Base-by-base conservation (phyloP, 768 basidiomycete species). In the Lactarius evosmus region DNA sequence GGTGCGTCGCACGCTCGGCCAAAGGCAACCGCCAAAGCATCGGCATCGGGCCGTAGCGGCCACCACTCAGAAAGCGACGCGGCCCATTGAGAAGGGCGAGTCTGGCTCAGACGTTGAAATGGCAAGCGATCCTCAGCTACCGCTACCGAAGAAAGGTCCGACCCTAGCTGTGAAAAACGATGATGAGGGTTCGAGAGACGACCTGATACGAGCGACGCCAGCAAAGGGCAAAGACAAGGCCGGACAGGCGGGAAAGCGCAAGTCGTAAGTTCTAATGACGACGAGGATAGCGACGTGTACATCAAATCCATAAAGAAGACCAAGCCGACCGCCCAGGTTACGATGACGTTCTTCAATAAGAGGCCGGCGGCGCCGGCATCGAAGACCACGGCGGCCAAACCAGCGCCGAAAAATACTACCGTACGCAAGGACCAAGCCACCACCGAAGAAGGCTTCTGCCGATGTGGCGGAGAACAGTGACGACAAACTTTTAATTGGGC, bases 291-390 rank as follows among this genome's bases (percentile, higher is more conserved):
- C 36, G 30, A 60, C 30, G 60, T 19, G 38, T 72, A 75, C 38
- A 59, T 72, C 53, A 81, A 82, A 65, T 83, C 84, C 7, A 78
- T 75, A 0, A 88, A 87, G 79, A 85, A 83, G 75, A 80, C 79
- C 67, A 76, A 78, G 55, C 69, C 72, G 25, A 38, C 70, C 11
- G 32, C 67, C 0, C 66, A 72, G 36, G 69, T 66, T 11, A 64
- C 68, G 14, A 74, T 88, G 61, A 82, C 82, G 69, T 88, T 87
- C 78, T 86, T 88, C 67, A 74, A 73, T 38, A 85, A 86, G 71
- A 68, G 58, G 53, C 33, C 58, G 0, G 34, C 52, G 6, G 38
- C 56, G 4, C 33, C 58, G 11, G 38, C 38, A 14, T 46, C 60
- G 29, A 69, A 67, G 58, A 38, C 38, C 11, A 50, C 66, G 16